Base-by-base conservation (phyloP, 2,329 filamentous ascomycete species). In the Lasiodiplodia citricola region DNA sequence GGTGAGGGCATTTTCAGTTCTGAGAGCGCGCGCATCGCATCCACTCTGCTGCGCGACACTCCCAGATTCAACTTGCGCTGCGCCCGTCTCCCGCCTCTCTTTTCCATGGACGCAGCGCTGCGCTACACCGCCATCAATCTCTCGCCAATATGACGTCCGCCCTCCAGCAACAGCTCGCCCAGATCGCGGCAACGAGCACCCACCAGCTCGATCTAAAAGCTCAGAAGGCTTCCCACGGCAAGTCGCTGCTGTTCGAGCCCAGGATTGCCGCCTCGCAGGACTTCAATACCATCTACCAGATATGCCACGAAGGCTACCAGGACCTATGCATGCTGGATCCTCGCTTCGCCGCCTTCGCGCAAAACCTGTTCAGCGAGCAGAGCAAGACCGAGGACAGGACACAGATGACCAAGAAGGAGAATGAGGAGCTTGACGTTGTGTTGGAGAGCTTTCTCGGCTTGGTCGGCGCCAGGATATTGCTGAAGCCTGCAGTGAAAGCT, bases 221-320 rank as follows among this genome's bases (percentile, higher is more conserved):
- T 75, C 94, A 97, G 83, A 95, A 94, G 81, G 89, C 92, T 70
- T 90, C 93, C 71, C 96, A 99, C 82, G 93, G 93, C 72, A 95
- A 97, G 81, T 99, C 96, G 66, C 84, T 99, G 70, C 92, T 99
- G 70, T 99, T 97, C 83, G 94, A 97, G 74, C 87, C 92, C 70
- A 89, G 90, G 77, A 86, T 95, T 74, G 96, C 96, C 63, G 91
- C 92, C 6, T 90, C 90, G 18, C 96, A 99, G 83, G 96, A 91
- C 75, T 97, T 95, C 80, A 92, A 97, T 77, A 92, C 91, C 4
- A 87, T 99, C 69, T 98, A 92, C 79, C 88, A 91, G 68, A 88
- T 97, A 78, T 98, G 95, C 78, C 85, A 90, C 73, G 92, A 97
- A 75, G 96, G 94, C 2, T 99, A 95, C 76, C 89, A 94, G 71